Percentiles rank a stretch among this genome's conserved stretches.
Conservation (phyloP, 192 early-diverging fungal species). For the Chytriomyces sp. region DNA sequence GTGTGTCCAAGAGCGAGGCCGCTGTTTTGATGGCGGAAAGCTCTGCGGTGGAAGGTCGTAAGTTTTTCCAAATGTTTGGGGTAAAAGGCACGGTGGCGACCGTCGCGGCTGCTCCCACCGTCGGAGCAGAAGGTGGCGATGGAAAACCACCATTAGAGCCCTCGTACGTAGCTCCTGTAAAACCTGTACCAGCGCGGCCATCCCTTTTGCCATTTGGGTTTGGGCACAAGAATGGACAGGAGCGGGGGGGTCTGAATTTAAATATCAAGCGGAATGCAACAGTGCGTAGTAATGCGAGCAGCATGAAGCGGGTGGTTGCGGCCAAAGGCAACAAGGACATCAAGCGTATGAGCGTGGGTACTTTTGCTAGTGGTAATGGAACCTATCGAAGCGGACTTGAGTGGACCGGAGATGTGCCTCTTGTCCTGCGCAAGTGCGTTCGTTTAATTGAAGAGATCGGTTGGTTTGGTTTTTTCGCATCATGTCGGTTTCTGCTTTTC, state of each 20-base stretch:
- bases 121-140: neutral
- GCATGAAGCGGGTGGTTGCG: conserved; percentile 43
- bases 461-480: conserved; percentile 14
- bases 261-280: conserved; percentile 38
- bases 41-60: conserved; percentile 4
- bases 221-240: conserved; percentile 37
- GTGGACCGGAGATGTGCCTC: conserved; percentile 42
- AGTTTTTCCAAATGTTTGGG: neutral
- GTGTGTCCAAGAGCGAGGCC: conserved; percentile 1
- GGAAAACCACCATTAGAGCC: conserved; percentile 9
- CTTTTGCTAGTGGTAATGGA: conserved; percentile 33
- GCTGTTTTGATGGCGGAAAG: too few species aligned
- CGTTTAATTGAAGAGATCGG: conserved; percentile 55
- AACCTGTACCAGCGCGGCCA: conserved; percentile 2
- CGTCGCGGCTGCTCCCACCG: conserved; percentile 1
- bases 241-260: conserved; percentile 25
- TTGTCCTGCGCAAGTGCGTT: conserved; percentile 51
- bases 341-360: conserved; percentile 32
- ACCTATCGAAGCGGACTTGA: conserved; percentile 23
- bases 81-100: conserved; percentile 1
- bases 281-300: conserved; percentile 35
- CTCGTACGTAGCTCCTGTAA: neutral
- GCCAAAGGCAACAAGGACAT: conserved; percentile 4
- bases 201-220: conserved; percentile 32
- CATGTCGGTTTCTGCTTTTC: neutral